A percentile compares a stretch with the other conserved stretches of the same genome.
These are phyloP conservation scores for Bauhinia variegata DNA, from an alignment of 306 rosid species.

Conservation along the genomic window DNA sequence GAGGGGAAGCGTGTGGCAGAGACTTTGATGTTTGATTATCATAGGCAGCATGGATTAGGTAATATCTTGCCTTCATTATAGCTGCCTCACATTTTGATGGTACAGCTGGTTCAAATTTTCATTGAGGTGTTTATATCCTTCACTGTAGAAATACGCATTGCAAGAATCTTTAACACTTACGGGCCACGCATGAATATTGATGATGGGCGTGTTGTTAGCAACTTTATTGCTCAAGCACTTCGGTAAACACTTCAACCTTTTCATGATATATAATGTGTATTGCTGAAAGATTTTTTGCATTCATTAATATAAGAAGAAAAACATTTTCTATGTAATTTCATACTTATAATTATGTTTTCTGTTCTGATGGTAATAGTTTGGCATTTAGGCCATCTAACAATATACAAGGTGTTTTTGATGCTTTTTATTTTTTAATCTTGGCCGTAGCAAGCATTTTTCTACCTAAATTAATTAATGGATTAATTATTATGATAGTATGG, in stretches of 20 bases:
- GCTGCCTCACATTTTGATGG: slow-evolving; percentile 22
- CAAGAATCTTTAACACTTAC: slow-evolving; percentile 94
- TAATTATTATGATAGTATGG: slow-evolving; percentile 8
- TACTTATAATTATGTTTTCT: background rate
- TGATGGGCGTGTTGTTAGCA: slow-evolving; percentile 98
- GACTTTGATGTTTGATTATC: slow-evolving; percentile 98
- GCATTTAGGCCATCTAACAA: background rate
- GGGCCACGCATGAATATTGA: slow-evolving; percentile 99
- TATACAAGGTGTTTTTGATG: background rate
- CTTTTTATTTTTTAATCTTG: background rate
- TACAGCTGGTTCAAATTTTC: slow-evolving; percentile 11
- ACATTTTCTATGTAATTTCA: too few species aligned
- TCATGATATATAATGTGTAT: background rate
- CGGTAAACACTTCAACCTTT: slow-evolving; percentile 55
- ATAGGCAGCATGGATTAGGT: slow-evolving; percentile 96
- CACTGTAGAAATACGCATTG: slow-evolving; percentile 76
- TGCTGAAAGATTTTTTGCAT: slow-evolving; percentile 14
- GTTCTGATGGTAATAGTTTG: slow-evolving; percentile 6
- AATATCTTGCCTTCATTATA: slow-evolving; percentile 13
- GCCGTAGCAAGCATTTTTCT: too few species aligned
- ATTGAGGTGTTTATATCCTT: slow-evolving; percentile 16
- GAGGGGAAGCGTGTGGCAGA: slow-evolving; percentile 99
- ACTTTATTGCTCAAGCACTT: slow-evolving; percentile 94
- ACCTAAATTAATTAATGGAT: slow-evolving; percentile 2
- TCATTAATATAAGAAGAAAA: too few species aligned